Conservation (phyloP, 2,329 filamentous ascomycete species). For the Phaeomoniella chlamydospora region DNA sequence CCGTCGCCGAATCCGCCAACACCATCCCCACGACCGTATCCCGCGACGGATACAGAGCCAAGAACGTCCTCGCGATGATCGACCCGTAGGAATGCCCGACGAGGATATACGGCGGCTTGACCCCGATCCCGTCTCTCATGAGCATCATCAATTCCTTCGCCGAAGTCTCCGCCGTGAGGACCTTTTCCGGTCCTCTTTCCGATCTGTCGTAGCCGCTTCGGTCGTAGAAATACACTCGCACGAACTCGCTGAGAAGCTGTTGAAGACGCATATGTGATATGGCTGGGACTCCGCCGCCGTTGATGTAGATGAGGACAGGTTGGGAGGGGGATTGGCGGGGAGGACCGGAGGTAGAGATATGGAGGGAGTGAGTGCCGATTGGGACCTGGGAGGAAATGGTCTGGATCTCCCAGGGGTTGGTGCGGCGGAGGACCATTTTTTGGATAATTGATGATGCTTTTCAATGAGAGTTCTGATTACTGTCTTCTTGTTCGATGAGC, state of each 20-base stretch:
- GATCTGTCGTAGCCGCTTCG: conserved; percentile 22
- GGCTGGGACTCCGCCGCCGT: conserved; percentile 20
- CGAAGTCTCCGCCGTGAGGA: conserved; percentile 11
- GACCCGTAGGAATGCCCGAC: conserved; percentile 25
- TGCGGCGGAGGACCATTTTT: not conserved
- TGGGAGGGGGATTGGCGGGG: conserved; percentile 8
- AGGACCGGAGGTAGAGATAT: conserved; percentile 15
- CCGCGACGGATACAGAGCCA: conserved; percentile 16
- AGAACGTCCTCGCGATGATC: conserved; percentile 22
- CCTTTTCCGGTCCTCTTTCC: conserved; percentile 9
- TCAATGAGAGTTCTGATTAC: no score
- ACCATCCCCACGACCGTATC: conserved; percentile 20
- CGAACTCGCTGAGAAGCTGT: conserved; percentile 14
- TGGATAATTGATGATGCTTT: no score
- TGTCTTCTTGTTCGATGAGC: no score
- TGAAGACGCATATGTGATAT: conserved; percentile 18
- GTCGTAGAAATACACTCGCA: conserved; percentile 20
- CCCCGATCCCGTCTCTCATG: conserved; percentile 9
- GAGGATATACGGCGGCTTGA: conserved; percentile 17
- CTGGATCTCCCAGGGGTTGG: conserved; percentile 1
- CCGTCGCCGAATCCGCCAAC: conserved; percentile 20
- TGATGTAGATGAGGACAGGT: conserved; percentile 18
- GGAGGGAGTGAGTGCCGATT: conserved; percentile 9
- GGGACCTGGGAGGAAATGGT: not conserved
- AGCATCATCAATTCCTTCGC: conserved; percentile 17